These are phyloP conservation scores for Metarhizium album DNA, from an alignment of 2,329 filamentous ascomycete species.

Conservation along the genomic window DNA sequence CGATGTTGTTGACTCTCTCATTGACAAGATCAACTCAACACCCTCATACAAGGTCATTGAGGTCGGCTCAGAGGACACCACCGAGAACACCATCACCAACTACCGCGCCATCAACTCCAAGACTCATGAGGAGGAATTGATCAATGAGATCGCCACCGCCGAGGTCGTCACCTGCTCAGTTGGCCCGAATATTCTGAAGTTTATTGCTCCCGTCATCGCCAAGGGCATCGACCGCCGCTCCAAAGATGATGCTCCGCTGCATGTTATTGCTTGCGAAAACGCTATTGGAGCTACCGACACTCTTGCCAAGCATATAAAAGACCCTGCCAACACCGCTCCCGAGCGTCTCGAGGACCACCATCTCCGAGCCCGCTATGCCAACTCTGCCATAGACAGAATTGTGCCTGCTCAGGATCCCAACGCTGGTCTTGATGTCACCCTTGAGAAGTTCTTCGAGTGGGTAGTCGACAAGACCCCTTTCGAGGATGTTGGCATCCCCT, in stretches of 20 bases:
- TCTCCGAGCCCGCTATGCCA: slow-evolving; percentile 78
- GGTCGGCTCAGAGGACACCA: slow-evolving; percentile 75
- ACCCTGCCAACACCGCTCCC: slow-evolving; percentile 58
- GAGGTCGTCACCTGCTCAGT: slow-evolving; percentile 95
- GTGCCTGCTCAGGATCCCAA: slow-evolving; percentile 79
- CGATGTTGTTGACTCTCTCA: slow-evolving; percentile 79
- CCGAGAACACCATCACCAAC: slow-evolving; percentile 76
- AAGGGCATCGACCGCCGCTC: slow-evolving; percentile 79
- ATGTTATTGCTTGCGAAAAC: slow-evolving; percentile 97
- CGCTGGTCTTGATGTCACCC: slow-evolving; percentile 78
- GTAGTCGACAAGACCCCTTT: slow-evolving; percentile 87
- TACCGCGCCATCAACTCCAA: slow-evolving; percentile 96
- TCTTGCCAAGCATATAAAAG: slow-evolving; percentile 70
- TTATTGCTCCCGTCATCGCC: slow-evolving; percentile 90
- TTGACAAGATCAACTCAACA: slow-evolving; percentile 65
- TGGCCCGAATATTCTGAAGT: slow-evolving; percentile 89
- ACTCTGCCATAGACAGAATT: slow-evolving; percentile 97
- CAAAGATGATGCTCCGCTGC: slow-evolving; percentile 53
- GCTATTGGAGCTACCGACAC: slow-evolving; percentile 90
- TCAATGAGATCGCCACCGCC: slow-evolving; percentile 77
- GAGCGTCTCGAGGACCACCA: slow-evolving; percentile 58
- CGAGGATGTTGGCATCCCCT: slow-evolving; percentile 50
- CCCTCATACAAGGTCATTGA: slow-evolving; percentile 85
- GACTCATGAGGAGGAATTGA: slow-evolving; percentile 66
- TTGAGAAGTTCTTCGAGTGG: slow-evolving; percentile 99